Conservation (phyloP, 768 basidiomycete species). For the Russula earlei region DNA sequence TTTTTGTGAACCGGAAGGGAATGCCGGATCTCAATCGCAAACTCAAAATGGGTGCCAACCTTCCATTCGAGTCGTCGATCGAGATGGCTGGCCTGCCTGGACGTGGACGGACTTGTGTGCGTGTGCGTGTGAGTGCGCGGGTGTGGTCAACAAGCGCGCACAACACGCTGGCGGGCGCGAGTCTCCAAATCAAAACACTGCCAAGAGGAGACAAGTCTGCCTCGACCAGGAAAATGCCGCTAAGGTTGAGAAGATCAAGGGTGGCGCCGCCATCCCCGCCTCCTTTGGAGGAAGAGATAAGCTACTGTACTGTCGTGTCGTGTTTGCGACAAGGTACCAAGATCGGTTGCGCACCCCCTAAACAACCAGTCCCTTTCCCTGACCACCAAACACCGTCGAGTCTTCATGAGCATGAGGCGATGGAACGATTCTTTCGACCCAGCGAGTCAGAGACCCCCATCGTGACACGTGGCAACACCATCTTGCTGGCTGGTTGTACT, state of each 20-base stretch:
- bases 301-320: background rate
- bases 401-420: background rate
- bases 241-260: background rate
- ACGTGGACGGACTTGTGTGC: too few species aligned
- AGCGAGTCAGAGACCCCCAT: background rate
- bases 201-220: background rate
- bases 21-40: background rate
- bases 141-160: background rate
- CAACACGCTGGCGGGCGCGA: background rate
- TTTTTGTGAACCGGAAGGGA: background rate
- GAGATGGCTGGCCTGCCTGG: too few species aligned
- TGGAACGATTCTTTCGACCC: background rate
- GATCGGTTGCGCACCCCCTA: slow-evolving; percentile 1
- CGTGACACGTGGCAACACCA: too few species aligned
- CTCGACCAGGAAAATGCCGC: background rate
- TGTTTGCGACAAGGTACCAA: background rate
- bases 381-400: background rate
- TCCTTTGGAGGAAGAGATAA: background rate
- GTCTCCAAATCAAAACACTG: background rate
- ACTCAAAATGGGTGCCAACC: background rate
- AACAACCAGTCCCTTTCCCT: background rate
- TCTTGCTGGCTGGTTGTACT: too few species aligned
- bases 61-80: background rate
- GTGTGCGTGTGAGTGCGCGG: too few species aligned
- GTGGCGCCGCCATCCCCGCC: background rate